Evolutionary conservation across 495 filamentous ascomycete genomes (phyloP).

Genomic region (Acidiella bohemica): DNA sequence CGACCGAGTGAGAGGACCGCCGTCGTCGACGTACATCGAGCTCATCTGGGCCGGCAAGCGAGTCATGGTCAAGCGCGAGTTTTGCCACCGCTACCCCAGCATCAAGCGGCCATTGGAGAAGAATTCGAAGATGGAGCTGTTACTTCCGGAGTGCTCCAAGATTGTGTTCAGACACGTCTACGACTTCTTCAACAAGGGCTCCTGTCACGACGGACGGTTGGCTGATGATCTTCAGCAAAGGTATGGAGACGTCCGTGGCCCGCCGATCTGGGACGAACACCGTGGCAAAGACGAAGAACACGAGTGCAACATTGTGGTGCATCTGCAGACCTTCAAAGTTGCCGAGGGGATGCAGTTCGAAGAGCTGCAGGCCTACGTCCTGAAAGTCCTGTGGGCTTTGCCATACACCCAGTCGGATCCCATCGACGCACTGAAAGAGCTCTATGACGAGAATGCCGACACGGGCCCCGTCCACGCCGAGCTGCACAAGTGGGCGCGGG

Average conservation of each 20-base stretch:
- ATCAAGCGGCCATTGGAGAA: conserved; percentile 12
- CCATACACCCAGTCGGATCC: conserved; percentile 6
- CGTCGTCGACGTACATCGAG: conserved; percentile 14
- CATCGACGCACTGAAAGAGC: conserved; percentile 10
- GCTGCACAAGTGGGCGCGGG: conserved; percentile 11
- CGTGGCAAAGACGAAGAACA: neutral
- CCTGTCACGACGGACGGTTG: neutral
- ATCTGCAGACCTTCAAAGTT: conserved; percentile 10
- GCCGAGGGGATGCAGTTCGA: conserved; percentile 15
- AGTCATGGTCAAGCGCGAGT: conserved; percentile 11
- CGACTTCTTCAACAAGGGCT: conserved; percentile 11
- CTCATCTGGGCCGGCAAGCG: conserved; percentile 14
- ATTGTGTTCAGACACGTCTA: conserved; percentile 2
- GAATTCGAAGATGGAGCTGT: conserved; percentile 9
- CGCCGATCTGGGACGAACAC: neutral
- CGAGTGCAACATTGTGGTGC: conserved; percentile 1
- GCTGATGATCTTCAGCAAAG: too few relatives aligned
- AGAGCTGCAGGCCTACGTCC: conserved; percentile 11
- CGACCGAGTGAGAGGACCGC: conserved; percentile 8
- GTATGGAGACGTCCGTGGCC: neutral
- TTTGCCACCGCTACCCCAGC: neutral
- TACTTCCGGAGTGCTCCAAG: conserved; percentile 5
- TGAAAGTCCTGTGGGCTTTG: conserved; percentile 6
- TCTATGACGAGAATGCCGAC: conserved; percentile 14
- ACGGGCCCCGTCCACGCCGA: conserved; percentile 9